Evolutionary conservation across 2,329 filamentous ascomycete genomes (phyloP).

Genomic region (Penicillium expansum): DNA sequence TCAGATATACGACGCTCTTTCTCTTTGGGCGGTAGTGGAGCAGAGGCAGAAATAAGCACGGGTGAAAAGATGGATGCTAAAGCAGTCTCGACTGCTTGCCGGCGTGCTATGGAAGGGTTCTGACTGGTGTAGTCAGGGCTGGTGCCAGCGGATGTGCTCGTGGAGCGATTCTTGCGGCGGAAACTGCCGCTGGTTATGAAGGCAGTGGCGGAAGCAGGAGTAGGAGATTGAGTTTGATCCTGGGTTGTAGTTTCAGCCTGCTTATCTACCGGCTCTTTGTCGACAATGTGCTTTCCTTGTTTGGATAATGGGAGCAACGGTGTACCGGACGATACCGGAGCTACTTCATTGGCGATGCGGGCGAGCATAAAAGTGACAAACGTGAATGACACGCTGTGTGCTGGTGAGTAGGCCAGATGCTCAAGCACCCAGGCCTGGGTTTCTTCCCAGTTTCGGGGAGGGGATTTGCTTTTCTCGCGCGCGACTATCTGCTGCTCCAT

Average conservation of each 20-base stretch:
- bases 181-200: slow-evolving; percentile 33
- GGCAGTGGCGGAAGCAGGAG: slow-evolving; percentile 25
- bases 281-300: neutral
- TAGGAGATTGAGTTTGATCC: slow-evolving; percentile 12
- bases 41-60: slow-evolving; percentile 57
- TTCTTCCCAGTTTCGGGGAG: slow-evolving; percentile 51
- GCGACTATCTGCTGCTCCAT: slow-evolving; percentile 60
- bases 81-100: slow-evolving; percentile 58
- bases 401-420: slow-evolving; percentile 66
- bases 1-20: slow-evolving; percentile 60
- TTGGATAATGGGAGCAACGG: slow-evolving; percentile 1
- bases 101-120: slow-evolving; percentile 52
- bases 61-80: slow-evolving; percentile 65
- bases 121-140: neutral
- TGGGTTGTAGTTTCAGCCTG: slow-evolving; percentile 2
- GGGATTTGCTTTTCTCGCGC: slow-evolving; percentile 50
- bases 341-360: slow-evolving; percentile 56
- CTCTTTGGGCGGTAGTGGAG: slow-evolving; percentile 44
- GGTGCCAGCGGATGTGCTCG: slow-evolving; percentile 27
- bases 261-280: slow-evolving; percentile 3
- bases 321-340: slow-evolving; percentile 35
- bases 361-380: slow-evolving; percentile 77
- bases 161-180: slow-evolving; percentile 28
- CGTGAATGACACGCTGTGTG: slow-evolving; percentile 85
- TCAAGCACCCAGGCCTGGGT: slow-evolving; percentile 67